Conservation (phyloP, 116 monocot genomes). For the Papilionanthe hybrid region DNA sequence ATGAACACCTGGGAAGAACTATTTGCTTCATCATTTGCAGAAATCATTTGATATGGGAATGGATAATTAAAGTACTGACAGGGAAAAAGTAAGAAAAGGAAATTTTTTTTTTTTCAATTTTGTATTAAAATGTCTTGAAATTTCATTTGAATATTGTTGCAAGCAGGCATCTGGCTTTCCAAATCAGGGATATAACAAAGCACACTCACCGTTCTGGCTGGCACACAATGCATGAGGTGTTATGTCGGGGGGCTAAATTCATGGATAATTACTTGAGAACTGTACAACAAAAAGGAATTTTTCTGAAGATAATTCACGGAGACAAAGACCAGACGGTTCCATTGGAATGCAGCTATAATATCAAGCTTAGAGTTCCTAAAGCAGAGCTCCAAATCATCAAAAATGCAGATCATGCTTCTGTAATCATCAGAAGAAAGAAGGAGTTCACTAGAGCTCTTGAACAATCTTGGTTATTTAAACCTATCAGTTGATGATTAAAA, state of each 20-base stretch:
- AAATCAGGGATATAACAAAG: slow-evolving; percentile 45
- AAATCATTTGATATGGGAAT: slow-evolving; percentile 72
- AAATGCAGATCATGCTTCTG: slow-evolving; percentile 36
- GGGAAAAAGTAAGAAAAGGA: slow-evolving; percentile 31
- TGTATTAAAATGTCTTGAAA: too few species aligned
- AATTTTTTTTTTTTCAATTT: too few species aligned
- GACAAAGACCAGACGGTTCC: slow-evolving; percentile 57
- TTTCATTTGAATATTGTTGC: background rate
- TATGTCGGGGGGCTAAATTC: slow-evolving; percentile 62
- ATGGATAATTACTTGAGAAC: slow-evolving; percentile 43
- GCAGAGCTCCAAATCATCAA: slow-evolving; percentile 38
- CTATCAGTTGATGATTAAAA: too few species aligned
- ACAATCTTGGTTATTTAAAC: slow-evolving; percentile 37
- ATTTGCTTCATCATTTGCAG: slow-evolving; percentile 71
- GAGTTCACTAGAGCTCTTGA: slow-evolving; percentile 48
- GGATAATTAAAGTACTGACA: slow-evolving; percentile 37
- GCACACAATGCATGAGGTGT: slow-evolving; percentile 88
- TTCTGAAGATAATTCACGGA: slow-evolving; percentile 57
- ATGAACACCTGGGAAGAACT: slow-evolving; percentile 80
- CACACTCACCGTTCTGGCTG: slow-evolving; percentile 93
- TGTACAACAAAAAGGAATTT: slow-evolving; percentile 23
- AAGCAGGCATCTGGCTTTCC: slow-evolving; percentile 45
- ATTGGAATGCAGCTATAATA: slow-evolving; percentile 40
- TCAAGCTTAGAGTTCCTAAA: slow-evolving; percentile 43
- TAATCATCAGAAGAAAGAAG: slow-evolving; percentile 51